Base-by-base conservation (phyloP, 2,329 filamentous ascomycete species). In the Anthostomella pinea region DNA sequence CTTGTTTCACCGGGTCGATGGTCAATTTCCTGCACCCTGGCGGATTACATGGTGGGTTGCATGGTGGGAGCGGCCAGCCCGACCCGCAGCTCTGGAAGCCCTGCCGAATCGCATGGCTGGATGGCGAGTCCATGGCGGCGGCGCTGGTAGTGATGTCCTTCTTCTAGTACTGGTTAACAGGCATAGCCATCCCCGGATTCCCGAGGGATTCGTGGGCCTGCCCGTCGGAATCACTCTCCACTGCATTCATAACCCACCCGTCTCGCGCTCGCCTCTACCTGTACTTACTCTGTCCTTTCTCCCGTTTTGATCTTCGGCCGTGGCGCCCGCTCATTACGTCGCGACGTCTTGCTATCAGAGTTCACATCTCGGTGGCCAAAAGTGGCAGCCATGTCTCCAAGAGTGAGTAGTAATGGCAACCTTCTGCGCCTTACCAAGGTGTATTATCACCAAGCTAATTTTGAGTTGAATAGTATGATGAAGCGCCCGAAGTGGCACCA, bases 401-500 rank as follows among this genome's bases (percentile, higher is more conserved):
- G 46, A 40, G 52, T 52, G 27, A 52, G 52, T 46, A 13, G 6
- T 27, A 6, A 13, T 15, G 8, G 23, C 14, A n/a, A 11, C 13
- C 13, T n/a, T 22, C 8, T 18, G 27, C 14, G 26, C n/a, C n/a
- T 29, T 16, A 18, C n/a, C n/a, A n/a, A n/a, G n/a, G n/a, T 24
- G 28, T 38, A 27, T 25, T 35, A 34, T 43, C 16, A 6, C 15
- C 17, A 21, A 13, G n/a, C 22, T 27, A 13, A 27, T 27, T 6
- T 15, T 10, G 11, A 16, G 8, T n/a, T 30, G 9, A 3, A 10
- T 30, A 60, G 57, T 56, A 56, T 33, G 50, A 58, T 26, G 56
- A 59, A 26, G 57, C 57, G n/a, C 57, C 56, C 17, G 56, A 60
- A 36, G 28, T 57, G n/a, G 46, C 49, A 24, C 43, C 44, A 33